Conservation (phyloP, 192 early-diverging fungal genomes). For the Coemansia sp. region DNA sequence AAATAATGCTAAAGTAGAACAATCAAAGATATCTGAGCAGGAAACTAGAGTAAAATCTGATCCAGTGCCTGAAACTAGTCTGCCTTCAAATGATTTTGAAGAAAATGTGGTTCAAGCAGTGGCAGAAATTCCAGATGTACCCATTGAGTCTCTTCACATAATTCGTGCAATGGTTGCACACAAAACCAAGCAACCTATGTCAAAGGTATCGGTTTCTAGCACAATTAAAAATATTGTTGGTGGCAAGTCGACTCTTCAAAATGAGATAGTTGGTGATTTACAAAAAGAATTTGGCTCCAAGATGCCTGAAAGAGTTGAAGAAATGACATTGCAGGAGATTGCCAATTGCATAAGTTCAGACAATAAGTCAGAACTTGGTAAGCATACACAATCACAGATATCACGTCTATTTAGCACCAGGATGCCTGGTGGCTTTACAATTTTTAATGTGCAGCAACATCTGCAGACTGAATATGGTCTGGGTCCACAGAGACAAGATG, state of each 20-base stretch:
- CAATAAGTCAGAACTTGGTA: conserved; percentile 59
- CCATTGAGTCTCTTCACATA: conserved; percentile 72
- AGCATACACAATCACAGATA: conserved; percentile 71
- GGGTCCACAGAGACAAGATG: conserved; percentile 73
- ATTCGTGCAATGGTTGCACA: conserved; percentile 78
- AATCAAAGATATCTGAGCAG: neutral
- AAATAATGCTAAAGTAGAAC: neutral
- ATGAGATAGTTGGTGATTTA: conserved; percentile 94
- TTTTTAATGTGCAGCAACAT: conserved; percentile 68
- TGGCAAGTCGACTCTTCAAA: conserved; percentile 92
- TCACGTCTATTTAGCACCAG: conserved; percentile 79
- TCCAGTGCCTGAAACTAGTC: neutral
- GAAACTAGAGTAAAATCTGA: neutral
- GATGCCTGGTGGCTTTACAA: conserved; percentile 90
- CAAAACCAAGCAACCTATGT: conserved; percentile 83
- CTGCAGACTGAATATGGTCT: conserved; percentile 71
- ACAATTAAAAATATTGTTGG: conserved; percentile 78
- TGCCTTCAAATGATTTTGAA: neutral
- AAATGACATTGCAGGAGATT: conserved; percentile 82
- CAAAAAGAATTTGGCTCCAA: conserved; percentile 86
- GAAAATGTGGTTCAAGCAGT: conserved; percentile 45
- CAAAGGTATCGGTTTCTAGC: conserved; percentile 69
- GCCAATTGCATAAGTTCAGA: conserved; percentile 45
- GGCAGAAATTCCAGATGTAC: conserved; percentile 59
- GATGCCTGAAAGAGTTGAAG: conserved; percentile 89